Evolutionary conservation across 176 grass and related monocot species (phyloP).

Genomic region (Aegilops longissima): DNA sequence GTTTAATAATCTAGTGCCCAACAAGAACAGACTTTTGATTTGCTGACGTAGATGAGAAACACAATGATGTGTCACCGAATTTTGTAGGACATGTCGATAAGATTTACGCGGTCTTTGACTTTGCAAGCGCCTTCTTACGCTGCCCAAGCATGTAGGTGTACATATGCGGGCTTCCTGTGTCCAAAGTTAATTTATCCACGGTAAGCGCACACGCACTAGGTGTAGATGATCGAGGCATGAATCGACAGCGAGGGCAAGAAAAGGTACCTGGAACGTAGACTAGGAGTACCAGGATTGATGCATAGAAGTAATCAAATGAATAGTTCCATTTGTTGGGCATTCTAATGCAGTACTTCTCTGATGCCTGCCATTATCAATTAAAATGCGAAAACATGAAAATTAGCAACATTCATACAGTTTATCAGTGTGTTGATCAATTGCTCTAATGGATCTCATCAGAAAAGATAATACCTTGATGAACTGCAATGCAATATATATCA

Average conservation of each 20-base stretch:
- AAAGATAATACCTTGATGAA: not conserved
- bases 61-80: not conserved
- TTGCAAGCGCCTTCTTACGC: conserved; percentile 21
- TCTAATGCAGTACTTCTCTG: conserved; percentile 34
- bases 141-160: conserved; percentile 25
- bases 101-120: not conserved
- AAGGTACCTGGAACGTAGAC: conserved; percentile 43
- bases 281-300: conserved; percentile 31
- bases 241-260: not conserved
- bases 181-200: not conserved
- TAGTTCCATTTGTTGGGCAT: conserved; percentile 45
- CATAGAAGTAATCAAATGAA: conserved; percentile 48
- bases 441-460: not conserved
- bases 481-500: conserved; percentile 5
- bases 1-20: not conserved
- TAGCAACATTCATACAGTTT: not conserved
- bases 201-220: not conserved
- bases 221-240: too few relatives aligned
- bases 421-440: not conserved
- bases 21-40: not conserved
- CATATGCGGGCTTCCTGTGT: conserved; percentile 13
- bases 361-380: not conserved
- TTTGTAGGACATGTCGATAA: not conserved
- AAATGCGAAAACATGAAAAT: not conserved
- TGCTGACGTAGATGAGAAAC: not conserved